Evolutionary conservation across 2,329 filamentous ascomycete genomes (phyloP).

Genomic region (Microsporum canis): DNA sequence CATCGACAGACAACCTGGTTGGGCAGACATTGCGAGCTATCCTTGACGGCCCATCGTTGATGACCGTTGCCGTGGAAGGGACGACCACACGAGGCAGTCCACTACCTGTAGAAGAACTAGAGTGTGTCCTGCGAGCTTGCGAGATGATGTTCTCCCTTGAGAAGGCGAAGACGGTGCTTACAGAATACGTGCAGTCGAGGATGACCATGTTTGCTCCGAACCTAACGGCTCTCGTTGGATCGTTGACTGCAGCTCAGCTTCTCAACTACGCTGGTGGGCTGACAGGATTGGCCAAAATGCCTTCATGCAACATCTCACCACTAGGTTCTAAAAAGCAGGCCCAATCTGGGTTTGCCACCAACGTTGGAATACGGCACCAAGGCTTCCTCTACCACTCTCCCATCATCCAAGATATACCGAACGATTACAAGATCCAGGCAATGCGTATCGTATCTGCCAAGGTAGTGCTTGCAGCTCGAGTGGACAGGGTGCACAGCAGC

Average conservation of each 20-base stretch:
- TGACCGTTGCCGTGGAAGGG: slow-evolving; percentile 92
- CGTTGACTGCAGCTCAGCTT: slow-evolving; percentile 87
- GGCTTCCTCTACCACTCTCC: slow-evolving; percentile 89
- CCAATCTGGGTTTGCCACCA: slow-evolving; percentile 75
- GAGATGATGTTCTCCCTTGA: slow-evolving; percentile 82
- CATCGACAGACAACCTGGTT: slow-evolving; percentile 66
- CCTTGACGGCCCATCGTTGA: slow-evolving; percentile 77
- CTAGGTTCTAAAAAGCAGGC: slow-evolving; percentile 82
- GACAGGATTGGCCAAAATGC: slow-evolving; percentile 78
- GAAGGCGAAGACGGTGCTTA: slow-evolving; percentile 72
- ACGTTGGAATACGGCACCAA: slow-evolving; percentile 80
- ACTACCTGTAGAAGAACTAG: slow-evolving; percentile 63
- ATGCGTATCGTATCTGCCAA: slow-evolving; percentile 93
- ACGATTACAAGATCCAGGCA: slow-evolving; percentile 80
- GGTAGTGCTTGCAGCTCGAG: slow-evolving; percentile 80
- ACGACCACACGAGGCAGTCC: slow-evolving; percentile 76
- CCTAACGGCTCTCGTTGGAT: slow-evolving; percentile 78
- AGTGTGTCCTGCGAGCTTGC: slow-evolving; percentile 64
- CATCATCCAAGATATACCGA: slow-evolving; percentile 73
- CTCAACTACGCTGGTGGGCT: slow-evolving; percentile 88
- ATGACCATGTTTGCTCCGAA: slow-evolving; percentile 97
- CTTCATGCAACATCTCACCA: slow-evolving; percentile 81
- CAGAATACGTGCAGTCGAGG: slow-evolving; percentile 88
- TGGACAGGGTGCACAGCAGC: slow-evolving; percentile 73
- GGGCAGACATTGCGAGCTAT: slow-evolving; percentile 65